Evolutionary conservation across 2,329 filamentous ascomycete species (phyloP).

Genomic region (Xylaria multiplex): DNA sequence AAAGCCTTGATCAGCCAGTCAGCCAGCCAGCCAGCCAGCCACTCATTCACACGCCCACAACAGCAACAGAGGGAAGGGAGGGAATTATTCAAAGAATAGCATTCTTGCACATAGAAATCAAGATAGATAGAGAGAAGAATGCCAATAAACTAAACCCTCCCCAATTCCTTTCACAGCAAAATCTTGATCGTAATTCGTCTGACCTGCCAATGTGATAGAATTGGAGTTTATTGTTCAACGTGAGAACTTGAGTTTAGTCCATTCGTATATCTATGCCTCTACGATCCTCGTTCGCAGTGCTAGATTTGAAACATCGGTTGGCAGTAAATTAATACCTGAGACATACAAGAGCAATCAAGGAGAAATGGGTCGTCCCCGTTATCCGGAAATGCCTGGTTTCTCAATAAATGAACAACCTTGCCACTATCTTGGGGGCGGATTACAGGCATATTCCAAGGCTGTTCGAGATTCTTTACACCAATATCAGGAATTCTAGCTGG

Average conservation of each 20-base stretch:
- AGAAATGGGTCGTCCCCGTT: too few species aligned
- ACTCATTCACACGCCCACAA: neutral
- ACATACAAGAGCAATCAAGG: too few species aligned
- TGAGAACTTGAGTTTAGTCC: neutral
- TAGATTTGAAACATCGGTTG: too few species aligned
- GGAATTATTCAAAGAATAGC: neutral
- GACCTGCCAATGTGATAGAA: too few species aligned
- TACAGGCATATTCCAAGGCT: neutral
- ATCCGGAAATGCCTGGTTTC: too few species aligned
- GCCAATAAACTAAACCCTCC: neutral
- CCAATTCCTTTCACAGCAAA: neutral
- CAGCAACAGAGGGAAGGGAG: neutral
- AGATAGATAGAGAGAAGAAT: neutral
- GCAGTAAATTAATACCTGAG: too few species aligned
- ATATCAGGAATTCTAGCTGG: neutral
- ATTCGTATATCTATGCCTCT: too few species aligned
- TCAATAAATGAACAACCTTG: neutral
- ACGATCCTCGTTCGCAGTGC: too few species aligned
- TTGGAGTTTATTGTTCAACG: neutral
- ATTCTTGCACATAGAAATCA: too few species aligned
- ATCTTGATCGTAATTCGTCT: neutral
- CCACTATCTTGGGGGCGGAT: neutral
- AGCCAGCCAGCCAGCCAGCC: neutral
- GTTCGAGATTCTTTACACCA: neutral
- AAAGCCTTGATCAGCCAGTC: neutral